Percentiles rank a stretch among this genome's conserved stretches.
phyloP scores from a whole-genome alignment of 2,329 filamentous ascomycete genomes.

The Hypoxylon sp. region DNA sequence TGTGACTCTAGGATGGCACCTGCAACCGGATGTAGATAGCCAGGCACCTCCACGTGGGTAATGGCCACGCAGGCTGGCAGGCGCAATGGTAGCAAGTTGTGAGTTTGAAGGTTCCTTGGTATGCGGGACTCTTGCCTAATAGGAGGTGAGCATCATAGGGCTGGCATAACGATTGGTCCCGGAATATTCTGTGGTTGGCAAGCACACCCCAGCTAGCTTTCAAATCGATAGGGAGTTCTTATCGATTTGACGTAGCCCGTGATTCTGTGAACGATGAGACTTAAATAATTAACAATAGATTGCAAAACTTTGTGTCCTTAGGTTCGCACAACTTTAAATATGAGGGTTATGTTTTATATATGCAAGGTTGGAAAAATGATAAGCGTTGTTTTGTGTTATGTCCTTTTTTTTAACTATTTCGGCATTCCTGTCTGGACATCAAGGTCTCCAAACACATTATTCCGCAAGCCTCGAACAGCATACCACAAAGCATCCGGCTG shows the following conservation, averaged over 20 bases:
- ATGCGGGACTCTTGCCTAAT: slow-evolving; percentile 33
- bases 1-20: slow-evolving; percentile 25
- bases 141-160: slow-evolving; percentile 27
- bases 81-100: background rate
- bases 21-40: slow-evolving; percentile 22
- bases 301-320: background rate
- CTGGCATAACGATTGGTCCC: slow-evolving; percentile 32
- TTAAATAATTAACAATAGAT: background rate
- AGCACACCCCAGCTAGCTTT: slow-evolving; percentile 15
- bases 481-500: background rate
- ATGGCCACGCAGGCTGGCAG: slow-evolving; percentile 22
- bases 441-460: background rate
- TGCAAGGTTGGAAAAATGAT: background rate
- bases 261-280: slow-evolving; percentile 1
- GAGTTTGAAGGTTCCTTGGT: slow-evolving; percentile 20
- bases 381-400: background rate
- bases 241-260: background rate
- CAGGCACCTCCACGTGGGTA: slow-evolving; percentile 39
- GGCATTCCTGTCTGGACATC: slow-evolving; percentile 1
- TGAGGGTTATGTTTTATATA: background rate
- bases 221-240: slow-evolving; percentile 8
- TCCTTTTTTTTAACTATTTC: background rate
- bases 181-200: slow-evolving; percentile 5
- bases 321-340: slow-evolving; percentile 6
- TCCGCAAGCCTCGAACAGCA: background rate